Evolutionary conservation across 2,329 filamentous ascomycete species (phyloP).

Genomic region (Fusarium sp.): DNA sequence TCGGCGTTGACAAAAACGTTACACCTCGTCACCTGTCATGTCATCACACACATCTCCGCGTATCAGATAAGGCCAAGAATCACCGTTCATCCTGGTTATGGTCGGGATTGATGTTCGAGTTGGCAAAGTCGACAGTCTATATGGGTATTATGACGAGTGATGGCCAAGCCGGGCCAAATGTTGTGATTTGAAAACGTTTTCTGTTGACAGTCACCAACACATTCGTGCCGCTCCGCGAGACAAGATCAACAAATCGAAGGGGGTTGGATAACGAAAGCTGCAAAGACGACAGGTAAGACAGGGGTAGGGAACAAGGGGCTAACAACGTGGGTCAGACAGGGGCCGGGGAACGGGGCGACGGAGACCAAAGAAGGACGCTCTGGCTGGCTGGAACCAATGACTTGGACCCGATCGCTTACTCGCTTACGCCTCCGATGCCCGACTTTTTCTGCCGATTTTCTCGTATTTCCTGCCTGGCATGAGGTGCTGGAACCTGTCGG

Average conservation of each 20-base stretch:
- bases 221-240: slow-evolving; percentile 7
- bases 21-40: slow-evolving; percentile 13
- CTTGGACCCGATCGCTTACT: slow-evolving; percentile 34
- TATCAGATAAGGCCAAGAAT: slow-evolving; percentile 1
- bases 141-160: not conserved
- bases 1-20: slow-evolving; percentile 3
- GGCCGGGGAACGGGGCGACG: slow-evolving; percentile 26
- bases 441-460: slow-evolving; percentile 37
- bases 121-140: not conserved
- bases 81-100: not conserved
- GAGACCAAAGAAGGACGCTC: slow-evolving; percentile 19
- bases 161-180: not conserved
- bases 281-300: slow-evolving; percentile 11
- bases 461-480: slow-evolving; percentile 36
- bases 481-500: slow-evolving; percentile 9
- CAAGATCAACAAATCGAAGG: slow-evolving; percentile 19
- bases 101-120: not conserved
- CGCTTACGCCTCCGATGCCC: slow-evolving; percentile 26
- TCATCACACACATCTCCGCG: slow-evolving; percentile 1
- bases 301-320: slow-evolving; percentile 40
- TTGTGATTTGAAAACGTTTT: slow-evolving; percentile 2
- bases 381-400: slow-evolving; percentile 33
- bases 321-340: slow-evolving; percentile 27
- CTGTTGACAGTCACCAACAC: not conserved
- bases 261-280: slow-evolving; percentile 30